Base-by-base conservation (phyloP, 2,329 filamentous ascomycete species). In the Penicillium vulpinum region DNA sequence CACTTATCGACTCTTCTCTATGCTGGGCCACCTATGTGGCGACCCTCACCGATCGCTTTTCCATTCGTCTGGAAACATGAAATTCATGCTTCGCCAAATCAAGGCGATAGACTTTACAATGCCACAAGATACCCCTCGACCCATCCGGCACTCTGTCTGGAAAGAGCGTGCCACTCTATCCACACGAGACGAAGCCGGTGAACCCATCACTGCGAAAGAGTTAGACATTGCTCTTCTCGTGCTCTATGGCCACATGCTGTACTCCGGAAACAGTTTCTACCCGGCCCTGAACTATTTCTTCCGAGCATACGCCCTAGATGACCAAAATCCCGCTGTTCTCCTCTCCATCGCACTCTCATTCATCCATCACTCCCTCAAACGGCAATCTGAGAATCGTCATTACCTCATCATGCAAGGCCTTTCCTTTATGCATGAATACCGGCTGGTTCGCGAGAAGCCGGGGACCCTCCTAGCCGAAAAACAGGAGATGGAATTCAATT, bases 231-330 rank as follows among this genome's bases (percentile, higher is more conserved):
- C 88, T 26, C 81, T 97, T 10, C 82, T 99, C 13, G 89, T 92
- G 72, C 83, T 96, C 0, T 97, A 97, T 70, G 94, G 90, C 0
- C 90, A 97, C 70, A 91, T 97, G 58, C 81, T 97, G 5, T 92
- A 91, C 66, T 88, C 88, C 0, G 91, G 91, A 3, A 90, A 88
- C 48, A 91, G 88, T 64, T 96, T 94, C 75, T 86, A 87, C 15
- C 90, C 89, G 66, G 90, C 94, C 0, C 78, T 97, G 33, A 92
- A 88, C 65, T 97, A 96, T 77, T 96, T 96, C 69, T 86, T 92
- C 67, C 85, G 90, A 54, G 89, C 89, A 1, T 83, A 86, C 46
- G 73, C 90, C 1, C 76, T 97, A 2, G 88, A 92, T 62, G 88
- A 90, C 0, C 75, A 83, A 8, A 95, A 96, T 67, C 83, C 88